Evolutionary conservation across 305 asterid genomes (phyloP), one percentile per base, ranked within the genome.

Genomic region (Ilex paraguariensis): DNA sequence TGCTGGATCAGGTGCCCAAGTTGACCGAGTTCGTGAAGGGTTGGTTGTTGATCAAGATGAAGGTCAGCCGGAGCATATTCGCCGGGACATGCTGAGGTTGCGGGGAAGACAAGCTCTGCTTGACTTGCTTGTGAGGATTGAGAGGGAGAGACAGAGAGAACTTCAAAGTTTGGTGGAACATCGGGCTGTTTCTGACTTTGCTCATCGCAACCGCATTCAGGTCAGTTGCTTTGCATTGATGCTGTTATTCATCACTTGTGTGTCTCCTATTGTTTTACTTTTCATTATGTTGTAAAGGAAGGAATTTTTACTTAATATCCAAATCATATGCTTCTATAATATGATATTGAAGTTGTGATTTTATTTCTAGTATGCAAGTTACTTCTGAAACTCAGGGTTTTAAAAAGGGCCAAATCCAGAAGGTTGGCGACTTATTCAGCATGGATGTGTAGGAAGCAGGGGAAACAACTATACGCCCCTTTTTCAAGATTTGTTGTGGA

Each of bases 101-200:
- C 78, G 95, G 46, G 97, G 97, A 63, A 82, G 97, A 65, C 97
- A 86, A 77, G 96, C 88, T 55, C 74, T 87, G 57, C 77, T 90
- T 74, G 97, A 87, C 79, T 82, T 91, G 83, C 95, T 91, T 62
- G 59, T 62, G 30, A 65, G 71, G 51, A 66, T 16, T 49, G 75
- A 71, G 50, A 56, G 95, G 76, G 75, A 71, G 65, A 60, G 75
- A 13, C 75, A 65, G 52, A 57, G 64, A 67, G 75, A 71, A 56
- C 66, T 71, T 30, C 64, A 65, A 32, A 42, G 75, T 53, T 52
- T 71, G 50, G 16, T 65, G 65, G 75, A 65, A 59, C 70, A 64
- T 60, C 75, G 70, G 46, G 70, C 70, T 3, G 75, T 71, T 55
- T 71, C 75, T 44, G 67, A 71, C n/a, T 71, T 65, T 49, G 75